phyloP scores from a whole-genome alignment of 345 rosid species.

The Trapa incisa region DNA sequence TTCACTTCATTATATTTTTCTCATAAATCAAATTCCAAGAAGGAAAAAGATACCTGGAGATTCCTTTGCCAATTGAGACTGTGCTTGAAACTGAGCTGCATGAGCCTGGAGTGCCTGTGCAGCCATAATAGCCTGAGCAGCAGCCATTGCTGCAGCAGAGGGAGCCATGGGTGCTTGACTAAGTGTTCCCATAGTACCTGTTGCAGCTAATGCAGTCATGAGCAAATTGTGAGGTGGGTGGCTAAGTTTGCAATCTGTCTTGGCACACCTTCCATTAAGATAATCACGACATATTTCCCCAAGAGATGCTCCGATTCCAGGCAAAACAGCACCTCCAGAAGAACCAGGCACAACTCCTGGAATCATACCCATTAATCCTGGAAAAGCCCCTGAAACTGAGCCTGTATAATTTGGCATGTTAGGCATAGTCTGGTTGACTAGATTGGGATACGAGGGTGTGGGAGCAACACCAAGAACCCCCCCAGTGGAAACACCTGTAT shows the following conservation, averaged over 20 bases:
- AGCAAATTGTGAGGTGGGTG: constrained; percentile 89
- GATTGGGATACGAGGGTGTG: constrained; percentile 54
- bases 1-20: not conserved
- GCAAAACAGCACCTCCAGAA: constrained; percentile 90
- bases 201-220: constrained; percentile 92
- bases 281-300: constrained; percentile 97
- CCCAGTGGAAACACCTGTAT: constrained; percentile 55
- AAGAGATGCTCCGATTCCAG: constrained; percentile 90
- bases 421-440: constrained; percentile 93
- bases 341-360: constrained; percentile 84
- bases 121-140: constrained; percentile 99
- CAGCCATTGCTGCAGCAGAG: constrained; percentile 99
- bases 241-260: constrained; percentile 69
- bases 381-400: constrained; percentile 88
- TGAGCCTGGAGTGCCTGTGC: constrained; percentile 99
- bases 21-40: not conserved
- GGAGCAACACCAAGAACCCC: constrained; percentile 74
- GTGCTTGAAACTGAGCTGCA: constrained; percentile 96
- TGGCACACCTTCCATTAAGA: constrained; percentile 70
- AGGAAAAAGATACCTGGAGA: constrained; percentile 36
- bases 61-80: constrained; percentile 52
- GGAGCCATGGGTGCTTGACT: constrained; percentile 99
- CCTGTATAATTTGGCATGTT: constrained; percentile 99
- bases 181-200: constrained; percentile 76
- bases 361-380: constrained; percentile 87